A percentile compares a stretch with the other conserved stretches of the same genome.
Evolutionary conservation across 306 rosid genomes (phyloP).

Genomic region (Casuarina cunninghamiana): DNA sequence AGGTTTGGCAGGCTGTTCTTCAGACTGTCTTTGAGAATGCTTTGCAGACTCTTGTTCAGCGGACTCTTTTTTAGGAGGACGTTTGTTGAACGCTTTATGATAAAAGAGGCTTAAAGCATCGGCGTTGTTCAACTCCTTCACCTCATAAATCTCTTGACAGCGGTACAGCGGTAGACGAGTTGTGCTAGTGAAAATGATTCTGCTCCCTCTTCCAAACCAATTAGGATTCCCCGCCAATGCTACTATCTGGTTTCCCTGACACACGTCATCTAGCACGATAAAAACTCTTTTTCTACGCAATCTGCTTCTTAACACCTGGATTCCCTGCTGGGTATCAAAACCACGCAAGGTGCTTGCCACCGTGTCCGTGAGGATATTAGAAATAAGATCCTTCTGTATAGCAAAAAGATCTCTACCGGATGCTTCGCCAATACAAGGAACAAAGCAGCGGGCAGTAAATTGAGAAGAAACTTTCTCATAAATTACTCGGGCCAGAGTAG

Average conservation of each 20-base stretch:
- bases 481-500: not conserved
- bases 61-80: not conserved
- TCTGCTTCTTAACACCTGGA: not conserved
- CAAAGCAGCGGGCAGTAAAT: not conserved
- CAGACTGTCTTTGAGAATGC: too few species aligned
- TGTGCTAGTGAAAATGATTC: too few species aligned
- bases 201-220: not conserved
- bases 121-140: not conserved
- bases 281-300: not conserved
- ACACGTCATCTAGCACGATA: not conserved
- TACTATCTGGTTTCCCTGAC: not conserved
- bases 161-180: too few species aligned
- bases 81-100: not conserved
- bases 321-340: not conserved
- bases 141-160: not conserved
- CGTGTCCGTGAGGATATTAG: not conserved
- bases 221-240: not conserved
- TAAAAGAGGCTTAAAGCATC: not conserved
- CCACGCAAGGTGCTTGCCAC: not conserved
- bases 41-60: too few species aligned
- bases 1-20: too few species aligned
- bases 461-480: not conserved
- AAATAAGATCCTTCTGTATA: not conserved
- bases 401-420: not conserved
- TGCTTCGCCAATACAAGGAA: not conserved